Conservation (phyloP, 306 rosid genomes). For the Cyclanthera cordifolia region DNA sequence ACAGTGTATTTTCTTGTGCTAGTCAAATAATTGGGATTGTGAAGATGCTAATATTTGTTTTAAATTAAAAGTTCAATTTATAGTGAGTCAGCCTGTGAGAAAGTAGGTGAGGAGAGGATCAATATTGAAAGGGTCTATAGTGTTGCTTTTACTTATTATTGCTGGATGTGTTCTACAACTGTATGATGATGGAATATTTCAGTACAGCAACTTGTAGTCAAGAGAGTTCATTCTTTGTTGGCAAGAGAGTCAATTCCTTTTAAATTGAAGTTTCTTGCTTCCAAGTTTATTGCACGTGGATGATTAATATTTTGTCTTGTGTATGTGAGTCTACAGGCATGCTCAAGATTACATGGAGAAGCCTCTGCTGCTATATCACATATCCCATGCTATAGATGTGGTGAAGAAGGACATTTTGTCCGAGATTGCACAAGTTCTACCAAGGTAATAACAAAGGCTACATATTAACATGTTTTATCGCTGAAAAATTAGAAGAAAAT, state of each 20-base stretch:
- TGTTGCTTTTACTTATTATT: background rate
- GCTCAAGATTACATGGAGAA: constrained; percentile 41
- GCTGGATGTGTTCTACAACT: background rate
- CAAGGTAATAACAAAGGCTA: constrained; percentile 24
- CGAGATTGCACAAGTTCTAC: constrained; percentile 50
- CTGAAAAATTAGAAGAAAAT: background rate
- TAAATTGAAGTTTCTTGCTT: background rate
- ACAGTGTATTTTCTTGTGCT: background rate
- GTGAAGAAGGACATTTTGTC: constrained; percentile 78
- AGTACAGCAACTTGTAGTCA: background rate
- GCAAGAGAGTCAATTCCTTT: background rate
- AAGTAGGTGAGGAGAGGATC: background rate
- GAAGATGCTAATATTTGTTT: background rate
- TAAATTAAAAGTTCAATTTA: background rate
- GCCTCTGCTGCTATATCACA: constrained; percentile 28
- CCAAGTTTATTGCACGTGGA: background rate
- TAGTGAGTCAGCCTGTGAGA: background rate
- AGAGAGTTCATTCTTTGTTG: background rate
- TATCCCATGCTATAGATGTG: constrained; percentile 64
- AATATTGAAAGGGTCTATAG: background rate
- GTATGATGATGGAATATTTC: background rate
- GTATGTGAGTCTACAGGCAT: constrained; percentile 37
- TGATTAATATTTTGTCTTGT: background rate
- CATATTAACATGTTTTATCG: background rate
- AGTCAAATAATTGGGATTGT: background rate